Percentiles rank a stretch among this genome's conserved stretches.
phyloP scores from a whole-genome alignment of 352 stramenopile species.

The Phytophthora pinifolia region DNA sequence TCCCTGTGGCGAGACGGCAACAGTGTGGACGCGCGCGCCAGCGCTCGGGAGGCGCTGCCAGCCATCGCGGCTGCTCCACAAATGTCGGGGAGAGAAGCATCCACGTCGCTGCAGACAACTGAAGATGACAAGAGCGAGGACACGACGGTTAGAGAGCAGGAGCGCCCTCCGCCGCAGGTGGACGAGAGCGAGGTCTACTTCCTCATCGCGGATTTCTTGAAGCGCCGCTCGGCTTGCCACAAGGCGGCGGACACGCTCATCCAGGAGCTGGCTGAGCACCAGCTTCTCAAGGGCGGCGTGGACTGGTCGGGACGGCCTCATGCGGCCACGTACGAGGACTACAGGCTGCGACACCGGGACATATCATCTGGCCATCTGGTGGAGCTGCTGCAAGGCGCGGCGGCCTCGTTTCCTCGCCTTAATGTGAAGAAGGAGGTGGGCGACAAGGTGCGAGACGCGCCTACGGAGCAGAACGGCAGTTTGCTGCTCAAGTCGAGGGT shows the following conservation, averaged over 20 bases:
- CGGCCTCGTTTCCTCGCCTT: conserved; percentile 23
- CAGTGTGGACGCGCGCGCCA: not conserved
- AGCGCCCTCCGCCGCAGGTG: conserved; percentile 3
- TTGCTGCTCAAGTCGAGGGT: conserved; percentile 60
- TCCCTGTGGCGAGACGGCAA: conserved; percentile 8
- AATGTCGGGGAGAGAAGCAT: not conserved
- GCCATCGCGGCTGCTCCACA: conserved; percentile 13
- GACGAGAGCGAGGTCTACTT: conserved; percentile 77
- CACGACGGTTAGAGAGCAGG: conserved; percentile 3
- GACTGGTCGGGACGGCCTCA: conserved; percentile 63
- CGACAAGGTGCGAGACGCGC: conserved; percentile 9
- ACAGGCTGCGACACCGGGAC: conserved; percentile 69
- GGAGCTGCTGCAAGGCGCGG: conserved; percentile 41
- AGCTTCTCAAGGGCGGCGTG: conserved; percentile 57
- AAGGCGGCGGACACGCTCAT: conserved; percentile 69
- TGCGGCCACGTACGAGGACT: conserved; percentile 71
- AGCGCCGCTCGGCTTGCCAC: conserved; percentile 59
- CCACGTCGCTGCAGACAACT: conserved; percentile 1
- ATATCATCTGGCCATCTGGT: conserved; percentile 68
- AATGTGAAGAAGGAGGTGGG: conserved; percentile 17
- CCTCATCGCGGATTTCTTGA: conserved; percentile 85
- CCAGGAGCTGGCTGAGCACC: conserved; percentile 56
- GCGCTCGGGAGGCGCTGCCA: conserved; percentile 20
- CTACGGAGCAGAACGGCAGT: conserved; percentile 31
- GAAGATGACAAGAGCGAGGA: conserved; percentile 19